Base-by-base conservation (phyloP, 495 filamentous ascomycete genomes). In the Lasiosphaeria miniovina region DNA sequence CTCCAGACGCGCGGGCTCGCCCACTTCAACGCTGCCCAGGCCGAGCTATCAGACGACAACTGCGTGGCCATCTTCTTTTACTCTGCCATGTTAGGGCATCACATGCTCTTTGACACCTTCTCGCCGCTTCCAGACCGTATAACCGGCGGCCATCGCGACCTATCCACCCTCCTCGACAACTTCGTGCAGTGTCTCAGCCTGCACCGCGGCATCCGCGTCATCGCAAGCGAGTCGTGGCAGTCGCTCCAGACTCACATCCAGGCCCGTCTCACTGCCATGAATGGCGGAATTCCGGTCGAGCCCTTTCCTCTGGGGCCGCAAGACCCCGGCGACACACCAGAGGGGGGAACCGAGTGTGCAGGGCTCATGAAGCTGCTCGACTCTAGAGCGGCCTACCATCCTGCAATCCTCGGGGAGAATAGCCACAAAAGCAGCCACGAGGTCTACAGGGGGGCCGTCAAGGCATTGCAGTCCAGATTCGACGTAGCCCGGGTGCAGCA, bases 11-110 rank as follows among this genome's bases (percentile, higher is more conserved):
- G 76, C 8, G 75, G 76, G 14, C 63, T 80, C 4, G 60, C 62
- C 0, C 57, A 66, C 8, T 78, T 75, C 63, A 77, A 77, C 41
- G 52, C 33, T 9, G 54, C 52, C 5, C 52, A 57, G 3, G 52
- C 50, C 10, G 60, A 70, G 2, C 36, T 74, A 0, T 69, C 64
- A 6, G 57, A 63, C 1, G 68, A 77, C 1, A 80, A 70, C 9
- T 75, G 74, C 46, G 56, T 76, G 11, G 66, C 74, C 0, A 38
- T 70, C 4, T 77, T 81, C 45, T 55, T 82, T n/a, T 84, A 80
- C 58, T 74, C 79, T 1, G 64, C 70, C 1, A 33, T 76, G 31
- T 57, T 82, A 0, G 78, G 75, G 0, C 51, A 78, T 4, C 75
- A 80, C 41, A 61, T 73, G 36, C 73, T 84, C 49, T 77, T 66